Base-by-base conservation (phyloP, 1,284 basidiomycete genomes). In the Trametes pubescens region DNA sequence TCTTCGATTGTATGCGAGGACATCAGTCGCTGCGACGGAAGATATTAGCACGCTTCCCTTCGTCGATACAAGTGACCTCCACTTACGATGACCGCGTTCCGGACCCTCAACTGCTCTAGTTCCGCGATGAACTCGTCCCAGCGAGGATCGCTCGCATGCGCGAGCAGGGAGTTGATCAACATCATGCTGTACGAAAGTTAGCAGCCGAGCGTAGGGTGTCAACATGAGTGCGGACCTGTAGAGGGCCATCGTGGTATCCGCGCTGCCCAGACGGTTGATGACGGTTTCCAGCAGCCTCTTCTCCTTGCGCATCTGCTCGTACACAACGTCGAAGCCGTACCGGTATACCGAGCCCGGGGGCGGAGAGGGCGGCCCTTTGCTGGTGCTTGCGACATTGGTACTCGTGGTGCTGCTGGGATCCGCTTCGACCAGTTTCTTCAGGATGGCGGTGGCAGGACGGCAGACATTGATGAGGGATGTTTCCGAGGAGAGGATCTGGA, bases 391-490 rank as follows among this genome's bases (percentile, higher is more conserved):
- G 26, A 82, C 67, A 57, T 83, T 74, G 0, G 84, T 80, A 8
- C 87, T 88, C 2, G 88, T 85, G 21, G 86, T 85, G 68, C 81
- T 88, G 68, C 81, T 77, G 9, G 91, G 90, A 71, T 93, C 91
- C 10, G 92, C 92, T 73, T 93, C 91, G 26, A 96, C 93, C 21
- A 96, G 85, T 70, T 91, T 91, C 79, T 94, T 93, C 64, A 97
- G 83, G 63, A 97, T 96, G 49, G 93, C 90, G n/a, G 95, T 98
- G 1, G 96, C 95, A 13, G 96, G 96, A n/a, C 96, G 89, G 70
- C 94, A 94, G 67, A 99, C 92, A 69, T 99, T 99, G 81, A 96
- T 89, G n/a, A 90, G 85, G 47, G 91, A 88, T 56, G 86, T 82
- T 18, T 90, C 80, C 8, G 40, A 18, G 0, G 91, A 89, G 44